Conservation (phyloP, 2,329 filamentous ascomycete genomes). For the Cadophora sp. region DNA sequence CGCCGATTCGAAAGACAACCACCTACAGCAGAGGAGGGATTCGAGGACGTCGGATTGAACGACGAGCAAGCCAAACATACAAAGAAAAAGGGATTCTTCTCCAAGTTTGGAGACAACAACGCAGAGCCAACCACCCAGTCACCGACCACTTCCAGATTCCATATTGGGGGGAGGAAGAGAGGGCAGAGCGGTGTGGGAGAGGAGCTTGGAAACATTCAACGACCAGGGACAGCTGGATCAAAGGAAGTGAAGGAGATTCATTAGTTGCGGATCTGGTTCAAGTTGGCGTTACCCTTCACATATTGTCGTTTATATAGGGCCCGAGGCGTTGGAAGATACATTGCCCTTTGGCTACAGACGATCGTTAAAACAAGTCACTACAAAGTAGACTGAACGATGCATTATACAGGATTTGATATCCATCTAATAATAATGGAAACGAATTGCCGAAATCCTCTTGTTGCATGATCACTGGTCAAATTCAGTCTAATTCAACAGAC, state of each 20-base stretch:
- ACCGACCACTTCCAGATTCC: slow-evolving; percentile 63
- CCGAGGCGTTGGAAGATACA: slow-evolving; percentile 7
- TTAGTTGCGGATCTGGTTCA: slow-evolving; percentile 41
- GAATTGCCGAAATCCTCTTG: neutral
- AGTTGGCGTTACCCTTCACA: slow-evolving; percentile 8
- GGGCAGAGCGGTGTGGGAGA: slow-evolving; percentile 73
- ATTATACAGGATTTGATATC: neutral
- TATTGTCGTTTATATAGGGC: slow-evolving; percentile 10
- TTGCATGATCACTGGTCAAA: neutral
- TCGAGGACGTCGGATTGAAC: slow-evolving; percentile 88
- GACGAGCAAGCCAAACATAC: slow-evolving; percentile 67
- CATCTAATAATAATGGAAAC: slow-evolving; percentile 33
- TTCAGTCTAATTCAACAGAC: neutral
- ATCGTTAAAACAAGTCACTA: slow-evolving; percentile 25
- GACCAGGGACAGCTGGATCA: slow-evolving; percentile 33
- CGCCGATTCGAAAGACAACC: slow-evolving; percentile 64
- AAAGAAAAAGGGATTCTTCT: slow-evolving; percentile 80
- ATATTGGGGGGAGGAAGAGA: slow-evolving; percentile 74
- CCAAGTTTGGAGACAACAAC: slow-evolving; percentile 72
- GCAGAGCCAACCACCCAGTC: slow-evolving; percentile 44
- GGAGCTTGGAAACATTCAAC: slow-evolving; percentile 69
- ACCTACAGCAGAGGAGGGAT: slow-evolving; percentile 77
- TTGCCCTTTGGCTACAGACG: slow-evolving; percentile 22
- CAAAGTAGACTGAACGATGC: slow-evolving; percentile 18
- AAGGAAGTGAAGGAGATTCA: slow-evolving; percentile 36